Percentiles rank a stretch among this genome's conserved stretches.
Evolutionary conservation across 805 yeast species (phyloP).

Genomic region (Metschnikowia rubicola): DNA sequence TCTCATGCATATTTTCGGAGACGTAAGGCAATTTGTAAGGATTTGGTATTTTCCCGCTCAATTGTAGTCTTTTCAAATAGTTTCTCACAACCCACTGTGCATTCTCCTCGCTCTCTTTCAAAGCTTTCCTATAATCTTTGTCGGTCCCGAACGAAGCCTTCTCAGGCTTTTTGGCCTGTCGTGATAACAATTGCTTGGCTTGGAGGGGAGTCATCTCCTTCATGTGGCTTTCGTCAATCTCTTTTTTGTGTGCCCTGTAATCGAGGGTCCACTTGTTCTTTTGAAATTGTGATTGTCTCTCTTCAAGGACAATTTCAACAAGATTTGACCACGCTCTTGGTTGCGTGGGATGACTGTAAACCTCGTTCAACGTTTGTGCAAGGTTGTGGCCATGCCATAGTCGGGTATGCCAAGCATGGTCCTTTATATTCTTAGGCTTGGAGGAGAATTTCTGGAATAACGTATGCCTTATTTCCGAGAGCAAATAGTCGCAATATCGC

Average conservation of each 20-base stretch:
- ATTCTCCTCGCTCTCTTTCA: constrained; percentile 13
- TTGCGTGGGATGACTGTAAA: constrained; percentile 3
- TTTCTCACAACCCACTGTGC: constrained; percentile 23
- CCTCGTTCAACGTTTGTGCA: constrained; percentile 6
- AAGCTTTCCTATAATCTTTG: constrained; percentile 14
- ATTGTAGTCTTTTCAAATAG: constrained; percentile 29
- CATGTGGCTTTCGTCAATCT: constrained; percentile 9
- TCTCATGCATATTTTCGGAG: constrained; percentile 8
- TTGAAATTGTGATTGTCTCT: constrained; percentile 11
- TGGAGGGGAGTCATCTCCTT: constrained; percentile 9
- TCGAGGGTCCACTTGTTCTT: constrained; percentile 21
- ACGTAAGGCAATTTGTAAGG: constrained; percentile 33
- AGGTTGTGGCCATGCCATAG: constrained; percentile 15
- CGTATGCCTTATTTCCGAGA: constrained; percentile 18
- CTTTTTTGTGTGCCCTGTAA: constrained; percentile 10
- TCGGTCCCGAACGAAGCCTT: constrained; percentile 1
- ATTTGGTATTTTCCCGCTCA: constrained; percentile 24
- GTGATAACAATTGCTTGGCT: constrained; percentile 10
- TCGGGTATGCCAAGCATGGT: constrained; percentile 1
- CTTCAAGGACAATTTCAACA: constrained; percentile 14
- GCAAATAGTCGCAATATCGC: constrained; percentile 15
- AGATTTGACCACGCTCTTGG: constrained; percentile 11
- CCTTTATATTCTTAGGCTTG: constrained; percentile 1
- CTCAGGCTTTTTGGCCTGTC: neutral
- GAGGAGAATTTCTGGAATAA: constrained; percentile 17